phyloP scores from a whole-genome alignment of 768 basidiomycete genomes.

The Mycena venus region DNA sequence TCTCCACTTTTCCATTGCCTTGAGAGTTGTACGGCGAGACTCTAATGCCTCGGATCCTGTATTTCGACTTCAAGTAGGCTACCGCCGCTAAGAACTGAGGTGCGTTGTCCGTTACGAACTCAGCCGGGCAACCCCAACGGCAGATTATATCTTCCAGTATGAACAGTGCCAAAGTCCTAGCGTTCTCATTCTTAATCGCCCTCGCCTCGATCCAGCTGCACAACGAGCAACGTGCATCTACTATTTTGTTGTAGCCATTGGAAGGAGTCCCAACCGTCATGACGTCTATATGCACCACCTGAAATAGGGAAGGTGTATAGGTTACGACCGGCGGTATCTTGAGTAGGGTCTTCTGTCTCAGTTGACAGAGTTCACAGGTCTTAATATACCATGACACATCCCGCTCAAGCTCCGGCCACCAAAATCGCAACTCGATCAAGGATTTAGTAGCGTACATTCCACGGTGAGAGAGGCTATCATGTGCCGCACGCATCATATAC shows the following conservation, averaged over 20 bases:
- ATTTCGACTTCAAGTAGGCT: too few relatives aligned
- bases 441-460: constrained; percentile 15
- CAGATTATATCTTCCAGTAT: neutral
- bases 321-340: constrained; percentile 43
- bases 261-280: constrained; percentile 40
- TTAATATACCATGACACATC: constrained; percentile 47
- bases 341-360: constrained; percentile 34
- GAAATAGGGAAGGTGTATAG: too few relatives aligned
- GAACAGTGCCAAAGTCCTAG: too few relatives aligned
- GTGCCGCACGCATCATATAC: too few relatives aligned
- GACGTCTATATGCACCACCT: too few relatives aligned
- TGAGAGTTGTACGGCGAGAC: constrained; percentile 59
- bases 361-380: constrained; percentile 50
- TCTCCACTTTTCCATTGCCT: constrained; percentile 56
- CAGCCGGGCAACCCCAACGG: neutral
- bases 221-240: neutral
- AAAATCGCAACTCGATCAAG: too few relatives aligned
- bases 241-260: neutral
- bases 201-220: neutral
- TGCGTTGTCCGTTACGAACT: too few relatives aligned
- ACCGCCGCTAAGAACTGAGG: too few relatives aligned
- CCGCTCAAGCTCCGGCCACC: constrained; percentile 31
- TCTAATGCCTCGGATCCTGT: too few relatives aligned
- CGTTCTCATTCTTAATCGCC: too few relatives aligned
- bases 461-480: constrained; percentile 34